Conservation (phyloP, 345 rosid genomes). For the Zanthoxylum bungeanum region DNA sequence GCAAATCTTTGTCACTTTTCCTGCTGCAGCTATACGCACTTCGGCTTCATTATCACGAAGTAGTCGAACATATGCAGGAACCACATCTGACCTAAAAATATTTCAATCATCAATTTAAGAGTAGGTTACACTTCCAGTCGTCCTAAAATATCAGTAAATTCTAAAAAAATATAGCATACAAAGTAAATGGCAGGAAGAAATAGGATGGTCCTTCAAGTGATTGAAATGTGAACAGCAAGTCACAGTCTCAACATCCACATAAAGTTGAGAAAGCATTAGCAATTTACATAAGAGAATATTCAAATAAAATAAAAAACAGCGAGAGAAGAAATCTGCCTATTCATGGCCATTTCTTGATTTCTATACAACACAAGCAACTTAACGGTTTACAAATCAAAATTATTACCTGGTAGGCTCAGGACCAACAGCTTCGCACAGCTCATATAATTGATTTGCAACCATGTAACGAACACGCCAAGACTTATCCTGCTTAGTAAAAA, state of each 20-base stretch:
- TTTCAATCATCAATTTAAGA: conserved; percentile 4
- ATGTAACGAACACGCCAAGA: conserved; percentile 91
- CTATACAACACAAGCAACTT: background rate
- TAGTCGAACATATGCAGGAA: conserved; percentile 59
- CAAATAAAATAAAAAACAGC: background rate
- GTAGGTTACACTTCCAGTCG: background rate
- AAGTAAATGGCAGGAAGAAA: background rate
- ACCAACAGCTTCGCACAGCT: conserved; percentile 84
- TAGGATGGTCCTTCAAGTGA: background rate
- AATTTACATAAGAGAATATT: background rate
- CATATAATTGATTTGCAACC: conserved; percentile 85
- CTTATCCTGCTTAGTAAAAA: conserved; percentile 52
- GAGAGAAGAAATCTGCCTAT: background rate
- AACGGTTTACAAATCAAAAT: background rate
- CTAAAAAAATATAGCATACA: background rate
- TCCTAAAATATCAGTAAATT: background rate
- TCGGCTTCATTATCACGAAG: conserved; percentile 73
- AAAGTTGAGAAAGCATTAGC: background rate
- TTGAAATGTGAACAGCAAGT: background rate
- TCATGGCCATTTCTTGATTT: background rate
- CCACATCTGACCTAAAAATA: conserved; percentile 45
- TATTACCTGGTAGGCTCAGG: conserved; percentile 75
- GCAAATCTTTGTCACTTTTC: conserved; percentile 59
- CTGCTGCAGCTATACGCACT: conserved; percentile 64
- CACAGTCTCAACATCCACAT: background rate